Evolutionary conservation across 257 asterid genomes (phyloP).

Genomic region (Orobanche coerulescens): DNA sequence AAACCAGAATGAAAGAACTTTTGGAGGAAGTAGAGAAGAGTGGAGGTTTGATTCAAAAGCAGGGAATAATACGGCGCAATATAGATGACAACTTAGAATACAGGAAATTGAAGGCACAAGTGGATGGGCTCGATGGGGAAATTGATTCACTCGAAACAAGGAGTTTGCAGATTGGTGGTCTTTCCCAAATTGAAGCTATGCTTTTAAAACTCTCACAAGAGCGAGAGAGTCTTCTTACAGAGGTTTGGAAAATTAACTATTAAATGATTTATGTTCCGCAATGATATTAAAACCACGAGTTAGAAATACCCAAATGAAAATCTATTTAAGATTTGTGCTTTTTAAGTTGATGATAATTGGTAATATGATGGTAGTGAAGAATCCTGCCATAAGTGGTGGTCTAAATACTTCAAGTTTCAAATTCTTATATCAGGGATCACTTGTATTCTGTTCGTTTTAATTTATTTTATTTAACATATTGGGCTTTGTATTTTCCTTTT

Average conservation of each 20-base stretch:
- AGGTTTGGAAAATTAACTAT: conserved; percentile 40
- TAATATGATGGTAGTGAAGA: background rate
- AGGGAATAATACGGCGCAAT: conserved; percentile 53
- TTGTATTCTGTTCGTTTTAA: background rate
- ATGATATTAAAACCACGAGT: background rate
- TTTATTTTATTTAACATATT: conserved; percentile 1
- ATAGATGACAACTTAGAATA: conserved; percentile 75
- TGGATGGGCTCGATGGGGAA: conserved; percentile 55
- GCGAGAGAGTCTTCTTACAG: conserved; percentile 78
- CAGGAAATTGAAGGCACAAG: conserved; percentile 65
- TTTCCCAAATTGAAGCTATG: conserved; percentile 55
- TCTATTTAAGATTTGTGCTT: conserved; percentile 1
- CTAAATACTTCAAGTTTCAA: background rate
- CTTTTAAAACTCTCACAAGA: conserved; percentile 55
- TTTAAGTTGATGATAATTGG: conserved; percentile 3
- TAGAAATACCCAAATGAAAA: background rate
- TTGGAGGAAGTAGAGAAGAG: conserved; percentile 45
- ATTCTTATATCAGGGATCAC: background rate
- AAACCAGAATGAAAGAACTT: conserved; percentile 49
- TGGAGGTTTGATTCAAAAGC: conserved; percentile 42
- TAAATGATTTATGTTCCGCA: background rate
- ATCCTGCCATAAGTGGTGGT: background rate
- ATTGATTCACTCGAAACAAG: conserved; percentile 74
- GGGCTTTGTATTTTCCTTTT: background rate
- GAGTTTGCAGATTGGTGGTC: conserved; percentile 55